Evolutionary conservation across 139 green algal species (phyloP).

Genomic region (Desmodesmus armatus): DNA sequence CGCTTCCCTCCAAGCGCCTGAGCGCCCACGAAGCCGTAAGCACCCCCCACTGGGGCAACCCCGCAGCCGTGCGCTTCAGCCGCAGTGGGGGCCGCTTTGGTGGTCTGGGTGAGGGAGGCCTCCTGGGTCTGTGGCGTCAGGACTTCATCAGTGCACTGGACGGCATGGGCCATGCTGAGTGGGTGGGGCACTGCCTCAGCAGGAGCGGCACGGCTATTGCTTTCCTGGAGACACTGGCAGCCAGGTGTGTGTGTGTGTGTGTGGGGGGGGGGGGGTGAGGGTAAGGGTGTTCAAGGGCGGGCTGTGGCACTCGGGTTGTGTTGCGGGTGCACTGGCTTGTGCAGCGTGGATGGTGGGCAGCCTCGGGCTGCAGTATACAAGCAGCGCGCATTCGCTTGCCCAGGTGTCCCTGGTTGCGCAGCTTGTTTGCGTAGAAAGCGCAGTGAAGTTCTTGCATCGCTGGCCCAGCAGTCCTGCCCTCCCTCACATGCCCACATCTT

Average conservation of each 20-base stretch:
- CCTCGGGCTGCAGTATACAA: no score
- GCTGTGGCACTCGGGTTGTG: not conserved
- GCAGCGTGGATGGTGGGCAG: not conserved
- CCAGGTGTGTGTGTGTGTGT: conserved; percentile 61
- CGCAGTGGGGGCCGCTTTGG: conserved; percentile 78
- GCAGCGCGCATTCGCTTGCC: no score
- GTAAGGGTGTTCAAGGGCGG: no score
- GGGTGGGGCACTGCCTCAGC: conserved; percentile 70
- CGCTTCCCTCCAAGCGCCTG: not conserved
- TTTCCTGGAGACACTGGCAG: conserved; percentile 75
- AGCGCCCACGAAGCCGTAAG: conserved; percentile 22
- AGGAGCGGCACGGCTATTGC: conserved; percentile 64
- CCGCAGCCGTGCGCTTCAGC: conserved; percentile 69
- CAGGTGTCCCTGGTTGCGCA: no score
- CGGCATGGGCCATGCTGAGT: conserved; percentile 79
- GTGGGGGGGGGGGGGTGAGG: conserved; percentile 69
- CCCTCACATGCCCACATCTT: no score
- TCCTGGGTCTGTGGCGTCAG: conserved; percentile 82
- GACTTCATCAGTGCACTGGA: conserved; percentile 64
- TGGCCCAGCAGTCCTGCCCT: no score
- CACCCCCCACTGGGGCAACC: conserved; percentile 45
- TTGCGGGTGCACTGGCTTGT: no score
- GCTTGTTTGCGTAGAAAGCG: not conserved
- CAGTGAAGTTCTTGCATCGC: no score
- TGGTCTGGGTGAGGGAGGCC: conserved; percentile 76